Conservation (phyloP, 1,284 basidiomycete genomes). For the Heterobasidion occidentale region DNA sequence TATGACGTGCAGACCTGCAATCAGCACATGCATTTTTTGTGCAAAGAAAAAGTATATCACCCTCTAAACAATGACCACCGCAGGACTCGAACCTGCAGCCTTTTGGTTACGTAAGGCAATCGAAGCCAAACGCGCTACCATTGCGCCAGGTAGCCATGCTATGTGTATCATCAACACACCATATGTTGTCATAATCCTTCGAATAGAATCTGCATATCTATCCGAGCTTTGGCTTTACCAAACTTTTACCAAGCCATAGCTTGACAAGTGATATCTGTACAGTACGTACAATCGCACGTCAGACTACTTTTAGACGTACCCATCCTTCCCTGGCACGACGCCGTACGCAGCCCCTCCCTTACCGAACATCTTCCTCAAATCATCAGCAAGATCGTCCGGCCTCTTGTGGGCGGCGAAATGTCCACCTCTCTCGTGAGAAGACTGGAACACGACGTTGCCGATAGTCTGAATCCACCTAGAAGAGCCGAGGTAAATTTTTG, state of each 20-base stretch:
- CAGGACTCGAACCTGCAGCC: constrained; percentile 88
- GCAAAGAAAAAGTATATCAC: too few species aligned
- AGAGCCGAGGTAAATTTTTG: neutral
- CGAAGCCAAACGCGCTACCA: constrained; percentile 88
- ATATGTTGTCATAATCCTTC: too few species aligned
- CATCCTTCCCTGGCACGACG: constrained; percentile 15
- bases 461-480: constrained; percentile 9
- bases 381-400: constrained; percentile 18
- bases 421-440: constrained; percentile 17
- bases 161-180: too few species aligned
- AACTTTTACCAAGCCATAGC: too few species aligned
- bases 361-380: constrained; percentile 21
- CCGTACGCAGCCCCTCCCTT: constrained; percentile 19
- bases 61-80: constrained; percentile 45
- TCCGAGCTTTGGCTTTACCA: too few species aligned
- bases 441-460: constrained; percentile 20
- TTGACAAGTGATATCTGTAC: neutral
- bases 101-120: constrained; percentile 58
- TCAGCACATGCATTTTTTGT: too few species aligned
- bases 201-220: too few species aligned
- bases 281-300: neutral
- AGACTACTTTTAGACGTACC: constrained; percentile 8
- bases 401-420: constrained; percentile 23
- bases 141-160: constrained; percentile 61
- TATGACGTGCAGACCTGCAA: too few species aligned